Evolutionary conservation across 31 red algal genomes (phyloP), one percentile per base, ranked within the genome.

Genomic region (Pterothamnion heteromorphum): DNA sequence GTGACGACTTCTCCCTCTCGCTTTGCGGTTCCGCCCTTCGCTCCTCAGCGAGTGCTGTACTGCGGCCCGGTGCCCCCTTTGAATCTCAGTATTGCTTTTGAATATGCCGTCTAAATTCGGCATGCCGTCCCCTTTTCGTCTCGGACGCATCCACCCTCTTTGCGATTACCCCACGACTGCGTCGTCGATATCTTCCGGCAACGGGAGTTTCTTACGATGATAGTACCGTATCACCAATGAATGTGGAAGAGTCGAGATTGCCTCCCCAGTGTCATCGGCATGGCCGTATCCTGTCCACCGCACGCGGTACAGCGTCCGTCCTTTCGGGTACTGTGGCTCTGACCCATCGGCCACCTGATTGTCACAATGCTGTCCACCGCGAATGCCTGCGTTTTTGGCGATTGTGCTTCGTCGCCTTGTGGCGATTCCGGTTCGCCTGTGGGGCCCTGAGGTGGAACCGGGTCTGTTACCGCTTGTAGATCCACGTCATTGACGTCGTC

Each of bases 201-300:
- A 64, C 51, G 51, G 51, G 14, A 64, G 51, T 64, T 64, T 64
- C 51, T n/a, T 64, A 18, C 51, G 51, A n/a, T n/a, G 51, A n/a
- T 64, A 64, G 51, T 64, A 64, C 51, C 51, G n/a, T 64, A 64
- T 64, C 51, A 64, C 51, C n/a, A 64, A n/a, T n/a, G 51, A 64
- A n/a, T n/a, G 51, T 64, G 51, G 51, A 18, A 64, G 51, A 18
- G 51, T 64, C 51, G 51, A 64, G 51, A 64, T 64, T 9, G 9
- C n/a, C 51, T 64, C 14, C 51, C 14, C 9, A 64, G 51, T 64
- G 51, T 64, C 51, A n/a, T 64, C 51, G 51, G 51, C 51, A 64
- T 64, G n/a, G n/a, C n/a, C 51, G 9, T 64, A 64, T 64, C 51
- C 51, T 9, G 51, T 64, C 9, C 51, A 64, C 51, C 51, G 51